phyloP scores from a whole-genome alignment of 2,329 filamentous ascomycete species.

The Ceratocystis cubensis region DNA sequence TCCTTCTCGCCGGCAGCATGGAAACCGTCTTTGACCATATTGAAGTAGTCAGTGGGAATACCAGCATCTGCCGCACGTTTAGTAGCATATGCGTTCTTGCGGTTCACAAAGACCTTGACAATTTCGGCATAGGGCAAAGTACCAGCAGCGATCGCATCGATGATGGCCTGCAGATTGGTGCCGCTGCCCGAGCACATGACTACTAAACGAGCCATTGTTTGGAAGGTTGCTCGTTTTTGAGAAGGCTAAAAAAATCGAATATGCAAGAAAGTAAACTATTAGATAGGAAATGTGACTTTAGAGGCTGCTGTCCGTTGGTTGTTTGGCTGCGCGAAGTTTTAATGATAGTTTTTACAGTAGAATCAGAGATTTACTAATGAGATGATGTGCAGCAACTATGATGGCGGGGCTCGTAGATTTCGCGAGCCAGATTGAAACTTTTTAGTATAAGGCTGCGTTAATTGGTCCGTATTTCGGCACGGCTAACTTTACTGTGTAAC shows the following conservation, averaged over 20 bases:
- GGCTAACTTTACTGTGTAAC: neutral
- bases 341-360: neutral
- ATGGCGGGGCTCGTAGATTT: slow-evolving; percentile 3
- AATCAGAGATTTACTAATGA: slow-evolving; percentile 4
- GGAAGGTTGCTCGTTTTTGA: neutral
- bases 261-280: neutral
- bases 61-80: slow-evolving; percentile 35
- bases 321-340: neutral
- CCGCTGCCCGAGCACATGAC: slow-evolving; percentile 64
- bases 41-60: slow-evolving; percentile 71
- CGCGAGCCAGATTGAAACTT: neutral
- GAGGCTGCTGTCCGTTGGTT: neutral
- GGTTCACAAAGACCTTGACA: slow-evolving; percentile 37
- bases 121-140: slow-evolving; percentile 34
- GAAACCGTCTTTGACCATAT: slow-evolving; percentile 61
- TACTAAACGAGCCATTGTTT: slow-evolving; percentile 39
- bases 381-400: neutral
- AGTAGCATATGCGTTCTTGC: slow-evolving; percentile 36
- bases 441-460: slow-evolving; percentile 7
- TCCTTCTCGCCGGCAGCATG: slow-evolving; percentile 47
- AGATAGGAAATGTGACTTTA: neutral
- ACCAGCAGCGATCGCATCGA: slow-evolving; percentile 35
- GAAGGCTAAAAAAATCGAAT: neutral
- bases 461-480: slow-evolving; percentile 2
- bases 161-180: slow-evolving; percentile 66